Base-by-base conservation (phyloP, 2,329 filamentous ascomycete genomes). In the Epichloe aotearoae region DNA sequence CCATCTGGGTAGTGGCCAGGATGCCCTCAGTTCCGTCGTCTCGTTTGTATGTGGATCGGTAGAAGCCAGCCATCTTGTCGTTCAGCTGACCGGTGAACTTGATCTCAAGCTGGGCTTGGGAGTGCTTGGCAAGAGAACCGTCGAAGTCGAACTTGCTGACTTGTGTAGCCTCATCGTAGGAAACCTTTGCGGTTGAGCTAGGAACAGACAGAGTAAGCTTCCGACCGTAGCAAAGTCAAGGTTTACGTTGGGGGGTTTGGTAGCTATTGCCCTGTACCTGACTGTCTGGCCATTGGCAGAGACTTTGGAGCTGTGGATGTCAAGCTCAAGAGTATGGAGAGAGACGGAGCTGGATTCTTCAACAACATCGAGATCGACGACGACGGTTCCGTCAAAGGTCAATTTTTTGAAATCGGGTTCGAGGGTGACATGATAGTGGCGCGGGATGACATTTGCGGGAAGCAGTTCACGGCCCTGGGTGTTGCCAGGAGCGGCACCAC, bases 41-140 rank as follows among this genome's bases (percentile, higher is more conserved):
- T 54, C 81, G 83, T 74, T 93, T 94, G 75, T 91, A 97, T 6
- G 88, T 94, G 1, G 89, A 95, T 52, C 91, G 82, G 71, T 97
- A 97, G 77, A 97, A 97, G 46, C 91, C 91, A 46, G 90, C 90
- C 88, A 97, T 95, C 70, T 93, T 91, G 66, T 95, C 87, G 67
- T 95, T 95, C 61, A 95, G 72, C 42, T 75, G 77, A 40, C 89
- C 89, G 10, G 79, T 83, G 69, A 94, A 95, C 43, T 66, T 64
- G 52, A 76, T 69, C 37, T 66, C 66, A 49, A 59, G 79, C 80
- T 61, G 82, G 19, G 86, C 87, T 73, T 89, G 90, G 61, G 79
- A 76, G 23, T 86, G 88, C 55, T 85, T 84, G 20, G 80, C 68
- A 54, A 97, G 73, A 45, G 74, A 76, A 64, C 89, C 77, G 57